Conservation (phyloP, 352 stramenopile species). For the Phytophthora aleatoria region DNA sequence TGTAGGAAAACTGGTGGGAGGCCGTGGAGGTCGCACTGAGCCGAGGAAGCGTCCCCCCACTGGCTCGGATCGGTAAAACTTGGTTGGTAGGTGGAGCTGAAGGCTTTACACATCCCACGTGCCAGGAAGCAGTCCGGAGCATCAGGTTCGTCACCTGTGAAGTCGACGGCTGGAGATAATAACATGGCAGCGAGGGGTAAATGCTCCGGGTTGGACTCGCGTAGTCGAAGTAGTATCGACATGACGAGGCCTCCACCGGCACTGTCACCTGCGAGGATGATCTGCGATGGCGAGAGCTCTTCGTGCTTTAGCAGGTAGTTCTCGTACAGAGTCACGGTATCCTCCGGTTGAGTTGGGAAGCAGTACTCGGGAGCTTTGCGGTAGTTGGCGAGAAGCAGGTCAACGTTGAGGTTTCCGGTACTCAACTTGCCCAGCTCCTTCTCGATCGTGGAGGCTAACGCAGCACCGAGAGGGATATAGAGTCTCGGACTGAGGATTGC, state of each 20-base stretch:
- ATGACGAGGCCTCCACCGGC: constrained; percentile 50
- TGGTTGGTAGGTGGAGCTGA: constrained; percentile 19
- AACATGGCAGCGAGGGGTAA: constrained; percentile 41
- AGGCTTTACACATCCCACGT: constrained; percentile 13
- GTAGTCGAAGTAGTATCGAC: constrained; percentile 49
- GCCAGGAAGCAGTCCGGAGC: constrained; percentile 28
- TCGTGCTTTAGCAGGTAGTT: constrained; percentile 39
- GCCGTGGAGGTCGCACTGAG: constrained; percentile 39
- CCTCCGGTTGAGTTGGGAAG: constrained; percentile 44
- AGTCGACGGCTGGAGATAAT: constrained; percentile 35
- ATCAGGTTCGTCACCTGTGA: constrained; percentile 31
- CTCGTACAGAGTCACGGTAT: constrained; percentile 46
- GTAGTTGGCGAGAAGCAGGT: constrained; percentile 59
- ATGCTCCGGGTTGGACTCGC: constrained; percentile 18
- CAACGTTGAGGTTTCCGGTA: constrained; percentile 18
- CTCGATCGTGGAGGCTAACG: constrained; percentile 25
- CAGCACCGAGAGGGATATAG: constrained; percentile 42
- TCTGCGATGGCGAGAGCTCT: constrained; percentile 30
- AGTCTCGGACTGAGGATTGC: constrained; percentile 41
- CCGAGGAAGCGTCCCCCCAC: constrained; percentile 32
- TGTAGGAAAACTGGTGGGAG: constrained; percentile 49
- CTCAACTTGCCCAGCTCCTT: constrained; percentile 16
- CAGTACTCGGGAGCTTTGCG: constrained; percentile 49
- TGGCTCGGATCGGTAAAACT: constrained; percentile 14
- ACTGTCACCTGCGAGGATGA: constrained; percentile 58